These are phyloP conservation scores for Colletotrichum zoysiae DNA, from an alignment of 2,329 filamentous ascomycete genomes.

Conservation along the genomic window DNA sequence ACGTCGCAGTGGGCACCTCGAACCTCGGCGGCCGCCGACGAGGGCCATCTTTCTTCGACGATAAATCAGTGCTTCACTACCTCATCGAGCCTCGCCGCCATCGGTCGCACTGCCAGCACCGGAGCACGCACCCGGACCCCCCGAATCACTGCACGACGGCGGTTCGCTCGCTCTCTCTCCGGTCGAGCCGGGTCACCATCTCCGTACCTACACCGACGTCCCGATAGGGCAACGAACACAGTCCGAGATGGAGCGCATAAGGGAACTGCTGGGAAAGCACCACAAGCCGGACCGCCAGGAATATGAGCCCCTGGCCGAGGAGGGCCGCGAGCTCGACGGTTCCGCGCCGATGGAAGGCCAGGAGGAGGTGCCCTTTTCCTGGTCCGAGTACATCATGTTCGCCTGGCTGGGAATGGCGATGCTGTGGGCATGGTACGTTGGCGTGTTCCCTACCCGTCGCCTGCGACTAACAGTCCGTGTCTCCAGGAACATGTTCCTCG, in stretches of 20 bases:
- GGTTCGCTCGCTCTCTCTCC: neutral
- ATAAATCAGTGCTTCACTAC: neutral
- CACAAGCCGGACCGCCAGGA: conserved; percentile 40
- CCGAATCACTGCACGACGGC: neutral
- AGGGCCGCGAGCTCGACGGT: conserved; percentile 47
- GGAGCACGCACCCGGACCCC: neutral
- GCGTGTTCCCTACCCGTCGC: neutral
- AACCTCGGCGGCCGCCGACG: conserved; percentile 6
- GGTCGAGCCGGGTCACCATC: neutral
- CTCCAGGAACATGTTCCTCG: conserved; percentile 95
- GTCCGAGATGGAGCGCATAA: conserved; percentile 38
- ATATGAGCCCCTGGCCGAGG: conserved; percentile 47
- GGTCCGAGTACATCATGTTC: conserved; percentile 89
- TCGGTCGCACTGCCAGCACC: neutral
- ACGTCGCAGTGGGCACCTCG: conserved; percentile 11
- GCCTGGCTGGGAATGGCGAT: conserved; percentile 88
- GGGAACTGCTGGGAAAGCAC: conserved; percentile 30
- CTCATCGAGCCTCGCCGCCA: neutral
- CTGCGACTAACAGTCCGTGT: conserved; percentile 9
- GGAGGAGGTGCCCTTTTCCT: conserved; percentile 75
- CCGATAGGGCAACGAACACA: neutral
- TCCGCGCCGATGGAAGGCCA: conserved; percentile 48
- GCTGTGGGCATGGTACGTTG: conserved; percentile 92
- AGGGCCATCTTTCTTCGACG: conserved; percentile 8
- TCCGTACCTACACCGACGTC: neutral